A percentile compares a stretch with the other conserved stretches of the same genome.
These are phyloP conservation scores for Cladorrhinum sp. DNA, from an alignment of 2,329 filamentous ascomycete genomes.

Conservation along the genomic window DNA sequence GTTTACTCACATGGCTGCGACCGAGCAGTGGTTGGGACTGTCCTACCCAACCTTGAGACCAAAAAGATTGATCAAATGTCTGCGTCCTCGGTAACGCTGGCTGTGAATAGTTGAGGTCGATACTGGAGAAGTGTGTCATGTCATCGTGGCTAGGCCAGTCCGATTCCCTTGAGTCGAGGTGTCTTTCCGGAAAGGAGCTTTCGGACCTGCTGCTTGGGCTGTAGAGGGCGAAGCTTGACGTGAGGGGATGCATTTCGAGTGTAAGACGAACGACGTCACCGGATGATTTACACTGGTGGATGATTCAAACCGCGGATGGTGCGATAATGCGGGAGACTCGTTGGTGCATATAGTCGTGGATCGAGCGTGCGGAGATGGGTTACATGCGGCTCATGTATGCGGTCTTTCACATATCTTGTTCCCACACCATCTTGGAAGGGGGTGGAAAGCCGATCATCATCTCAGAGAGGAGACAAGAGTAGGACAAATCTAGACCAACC, in stretches of 20 bases:
- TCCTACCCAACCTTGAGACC: constrained; percentile 17
- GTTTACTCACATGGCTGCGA: constrained; percentile 15
- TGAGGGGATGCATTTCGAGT: constrained; percentile 21
- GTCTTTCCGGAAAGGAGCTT: constrained; percentile 27
- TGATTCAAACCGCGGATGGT: neutral
- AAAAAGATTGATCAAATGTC: constrained; percentile 10
- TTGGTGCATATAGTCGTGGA: constrained; percentile 7
- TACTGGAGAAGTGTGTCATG: constrained; percentile 1
- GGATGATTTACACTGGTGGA: neutral
- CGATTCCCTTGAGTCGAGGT: constrained; percentile 9
- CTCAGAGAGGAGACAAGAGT: constrained; percentile 13
- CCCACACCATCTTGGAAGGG: constrained; percentile 18
- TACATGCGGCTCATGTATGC: constrained; percentile 15
- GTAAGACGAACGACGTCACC: constrained; percentile 13
- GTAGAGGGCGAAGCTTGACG: constrained; percentile 9
- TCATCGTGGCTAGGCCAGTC: constrained; percentile 12
- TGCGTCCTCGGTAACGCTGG: constrained; percentile 9
- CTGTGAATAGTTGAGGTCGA: constrained; percentile 8
- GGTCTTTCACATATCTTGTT: constrained; percentile 2
- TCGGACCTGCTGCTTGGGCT: constrained; percentile 17
- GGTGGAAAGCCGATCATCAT: constrained; percentile 22
- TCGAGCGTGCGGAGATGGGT: constrained; percentile 4
- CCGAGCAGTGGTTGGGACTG: constrained; percentile 7
- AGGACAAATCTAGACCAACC: constrained; percentile 11
- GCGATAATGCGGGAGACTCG: neutral